phyloP scores from a whole-genome alignment of 352 stramenopile species.

The Globisporangium ultimum region DNA sequence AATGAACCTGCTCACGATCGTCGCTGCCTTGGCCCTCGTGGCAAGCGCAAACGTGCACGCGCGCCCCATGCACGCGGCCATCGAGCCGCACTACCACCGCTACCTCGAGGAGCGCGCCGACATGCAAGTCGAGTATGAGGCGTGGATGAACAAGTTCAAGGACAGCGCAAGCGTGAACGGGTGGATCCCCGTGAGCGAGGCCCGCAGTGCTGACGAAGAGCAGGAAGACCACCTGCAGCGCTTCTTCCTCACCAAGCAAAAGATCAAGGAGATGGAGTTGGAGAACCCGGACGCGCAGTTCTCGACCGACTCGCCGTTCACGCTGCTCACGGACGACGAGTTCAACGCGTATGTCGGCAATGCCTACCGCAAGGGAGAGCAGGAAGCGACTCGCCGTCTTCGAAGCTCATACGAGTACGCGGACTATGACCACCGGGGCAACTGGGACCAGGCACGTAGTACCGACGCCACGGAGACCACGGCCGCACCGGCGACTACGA shows the following conservation, averaged over 20 bases:
- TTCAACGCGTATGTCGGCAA: slow-evolving; percentile 23
- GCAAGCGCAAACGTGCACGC: slow-evolving; percentile 14
- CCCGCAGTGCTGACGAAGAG: slow-evolving; percentile 22
- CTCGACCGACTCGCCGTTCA: slow-evolving; percentile 28
- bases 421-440: slow-evolving; percentile 18
- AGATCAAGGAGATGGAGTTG: slow-evolving; percentile 9
- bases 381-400: slow-evolving; percentile 21
- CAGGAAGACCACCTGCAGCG: slow-evolving; percentile 27
- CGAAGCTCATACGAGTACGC: too few relatives aligned
- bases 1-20: slow-evolving; percentile 7
- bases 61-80: slow-evolving; percentile 21
- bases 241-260: slow-evolving; percentile 21
- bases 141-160: slow-evolving; percentile 43
- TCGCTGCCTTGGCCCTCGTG: slow-evolving; percentile 15
- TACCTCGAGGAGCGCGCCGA: slow-evolving; percentile 50
- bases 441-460: slow-evolving; percentile 21
- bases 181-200: slow-evolving; percentile 15
- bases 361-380: slow-evolving; percentile 12
- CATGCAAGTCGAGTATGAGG: slow-evolving; percentile 32
- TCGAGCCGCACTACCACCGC: slow-evolving; percentile 30
- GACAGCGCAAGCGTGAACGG: slow-evolving; percentile 19
- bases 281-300: slow-evolving; percentile 23
- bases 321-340: slow-evolving; percentile 27
- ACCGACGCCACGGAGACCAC: slow-evolving; percentile 20
- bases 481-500: neutral